phyloP scores from a whole-genome alignment of 192 early-diverging fungal species.

The Paraglomus brasilianum region DNA sequence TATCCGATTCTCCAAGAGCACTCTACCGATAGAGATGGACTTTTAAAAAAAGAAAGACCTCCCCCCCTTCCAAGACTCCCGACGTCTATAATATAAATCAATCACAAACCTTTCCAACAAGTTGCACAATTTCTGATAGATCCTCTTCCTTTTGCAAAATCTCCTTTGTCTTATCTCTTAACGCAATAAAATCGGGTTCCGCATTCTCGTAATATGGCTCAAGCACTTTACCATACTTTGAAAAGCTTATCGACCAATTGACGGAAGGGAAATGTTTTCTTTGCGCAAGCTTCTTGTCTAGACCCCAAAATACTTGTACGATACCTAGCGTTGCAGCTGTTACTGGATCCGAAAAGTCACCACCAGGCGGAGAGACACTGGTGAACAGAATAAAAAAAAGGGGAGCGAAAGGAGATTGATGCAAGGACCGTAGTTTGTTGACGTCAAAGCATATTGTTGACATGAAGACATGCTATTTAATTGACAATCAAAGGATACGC shows the following conservation, averaged over 20 bases:
- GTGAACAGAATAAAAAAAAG: neutral
- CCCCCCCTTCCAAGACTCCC: too few relatives aligned
- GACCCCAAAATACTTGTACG: slow-evolving; percentile 99
- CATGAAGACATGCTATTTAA: neutral
- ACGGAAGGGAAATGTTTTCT: slow-evolving; percentile 99
- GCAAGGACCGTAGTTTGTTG: neutral
- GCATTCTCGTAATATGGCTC: slow-evolving; percentile 93
- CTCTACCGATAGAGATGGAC: neutral
- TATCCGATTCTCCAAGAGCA: slow-evolving; percentile 85
- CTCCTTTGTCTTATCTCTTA: slow-evolving; percentile 95
- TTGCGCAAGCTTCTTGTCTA: slow-evolving; percentile 99
- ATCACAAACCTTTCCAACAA: slow-evolving; percentile 86
- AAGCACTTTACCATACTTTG: slow-evolving; percentile 97
- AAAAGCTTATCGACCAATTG: slow-evolving; percentile 98
- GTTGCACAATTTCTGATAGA: slow-evolving; percentile 98
- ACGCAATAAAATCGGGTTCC: slow-evolving; percentile 89
- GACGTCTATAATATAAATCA: neutral
- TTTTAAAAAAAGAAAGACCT: too few relatives aligned
- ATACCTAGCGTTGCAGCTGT: slow-evolving; percentile 96
- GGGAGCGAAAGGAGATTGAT: neutral
- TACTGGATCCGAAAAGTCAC: slow-evolving; percentile 99
- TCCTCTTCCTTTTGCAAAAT: slow-evolving; percentile 99
- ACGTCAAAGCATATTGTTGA: neutral
- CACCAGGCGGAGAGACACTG: slow-evolving; percentile 98
- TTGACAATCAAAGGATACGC: slow-evolving; percentile 56